Percentiles rank a stretch among this genome's conserved stretches.
These are phyloP conservation scores for Helianthus tuberosus DNA, from an alignment of 129 eudicot species.

Conservation along the genomic window DNA sequence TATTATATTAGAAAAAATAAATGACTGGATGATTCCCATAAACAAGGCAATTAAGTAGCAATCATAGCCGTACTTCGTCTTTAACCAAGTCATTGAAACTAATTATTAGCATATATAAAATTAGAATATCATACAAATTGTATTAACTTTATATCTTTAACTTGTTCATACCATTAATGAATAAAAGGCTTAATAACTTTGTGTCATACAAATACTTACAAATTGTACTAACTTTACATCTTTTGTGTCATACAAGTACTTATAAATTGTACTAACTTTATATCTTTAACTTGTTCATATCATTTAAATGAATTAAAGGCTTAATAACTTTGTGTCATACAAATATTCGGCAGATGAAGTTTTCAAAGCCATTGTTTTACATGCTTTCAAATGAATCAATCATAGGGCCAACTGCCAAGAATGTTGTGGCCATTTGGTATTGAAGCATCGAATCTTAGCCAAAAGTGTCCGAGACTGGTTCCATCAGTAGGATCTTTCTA, in stretches of 20 bases:
- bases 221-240: neutral
- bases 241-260: neutral
- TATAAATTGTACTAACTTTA: neutral
- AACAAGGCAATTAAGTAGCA: slow-evolving; percentile 37
- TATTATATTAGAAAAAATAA: slow-evolving; percentile 21
- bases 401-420: neutral
- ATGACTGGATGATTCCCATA: slow-evolving; percentile 25
- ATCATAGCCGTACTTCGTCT: slow-evolving; percentile 37
- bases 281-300: neutral
- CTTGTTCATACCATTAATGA: neutral
- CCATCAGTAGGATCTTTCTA: no score
- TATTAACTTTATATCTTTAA: slow-evolving; percentile 1
- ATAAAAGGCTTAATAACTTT: neutral
- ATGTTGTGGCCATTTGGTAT: no score
- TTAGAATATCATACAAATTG: neutral
- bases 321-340: neutral
- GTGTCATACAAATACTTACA: neutral
- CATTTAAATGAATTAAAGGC: neutral
- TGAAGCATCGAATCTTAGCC: no score
- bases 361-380: no score
- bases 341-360: no score
- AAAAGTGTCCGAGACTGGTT: no score
- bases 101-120: neutral
- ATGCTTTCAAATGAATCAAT: neutral
- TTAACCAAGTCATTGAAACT: slow-evolving; percentile 15